Evolutionary conservation across 2,329 filamentous ascomycete species (phyloP), one percentile per base, ranked within the genome.

Genomic region (Trichoderma semiorbis): DNA sequence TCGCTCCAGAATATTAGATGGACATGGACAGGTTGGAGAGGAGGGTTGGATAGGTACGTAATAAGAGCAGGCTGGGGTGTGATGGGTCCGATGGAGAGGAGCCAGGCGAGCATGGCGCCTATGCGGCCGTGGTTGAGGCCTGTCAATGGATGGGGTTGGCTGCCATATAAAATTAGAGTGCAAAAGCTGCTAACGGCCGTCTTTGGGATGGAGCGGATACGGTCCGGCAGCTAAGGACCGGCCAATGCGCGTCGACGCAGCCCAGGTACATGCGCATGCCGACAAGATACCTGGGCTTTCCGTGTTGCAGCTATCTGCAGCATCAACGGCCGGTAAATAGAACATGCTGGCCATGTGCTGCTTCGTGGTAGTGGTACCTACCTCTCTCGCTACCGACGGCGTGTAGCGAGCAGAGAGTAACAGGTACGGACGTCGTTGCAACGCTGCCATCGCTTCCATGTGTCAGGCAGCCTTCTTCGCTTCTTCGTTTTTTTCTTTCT

Each of bases 131-230:
- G 78, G 79, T 75, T 78, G 78, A 71, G 79, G 78, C 78, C 78
- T 82, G 80, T 83, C 79, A 84, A 78, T 84, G 84, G 84, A 81
- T 78, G 80, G 76, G 69, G 73, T 74, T 74, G 77, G 74, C 79
- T 76, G 74, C 77, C 79, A 81, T 82, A 83, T 84, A 82, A 84
- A 83, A 84, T 84, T 83, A 84, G 82, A 80, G 78, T 57, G 74
- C 65, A 64, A 63, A 66, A 57, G 70, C 32, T 69, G 70, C 62
- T 47, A 60, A 36, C 64, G 70, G 64, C 70, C 57, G 55, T 63
- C 64, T 72, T 63, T 47, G 50, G 66, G 18, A 65, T 32, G 60
- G 70, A 72, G 58, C 71, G 63, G 66, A 70, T 64, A 60, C 58
- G 70, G 65, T 58, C 70, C 70, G 72, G 66, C 73, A 71, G 60